phyloP scores from a whole-genome alignment of 2,329 filamentous ascomycete species.

The Aspergillus chevalieri region DNA sequence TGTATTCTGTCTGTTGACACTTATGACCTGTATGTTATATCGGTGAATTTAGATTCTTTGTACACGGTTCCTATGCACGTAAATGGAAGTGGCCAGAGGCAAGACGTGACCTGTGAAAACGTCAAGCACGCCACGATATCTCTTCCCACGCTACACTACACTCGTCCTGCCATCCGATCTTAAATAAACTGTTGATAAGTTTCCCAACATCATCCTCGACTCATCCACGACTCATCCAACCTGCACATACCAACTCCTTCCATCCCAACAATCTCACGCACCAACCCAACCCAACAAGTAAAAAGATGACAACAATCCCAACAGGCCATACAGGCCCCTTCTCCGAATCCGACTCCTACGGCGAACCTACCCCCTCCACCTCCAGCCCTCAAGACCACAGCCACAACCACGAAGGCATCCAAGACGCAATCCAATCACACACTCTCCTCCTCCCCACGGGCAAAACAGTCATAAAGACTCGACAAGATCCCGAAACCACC shows the following conservation, averaged over 20 bases:
- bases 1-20: neutral
- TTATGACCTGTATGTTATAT: too few species aligned
- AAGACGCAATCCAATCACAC: neutral
- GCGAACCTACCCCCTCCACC: neutral
- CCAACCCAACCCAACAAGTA: neutral
- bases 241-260: neutral
- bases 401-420: too few species aligned
- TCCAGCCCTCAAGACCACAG: too few species aligned
- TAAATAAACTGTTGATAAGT: too few species aligned
- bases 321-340: constrained; percentile 7
- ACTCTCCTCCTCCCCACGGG: constrained; percentile 4
- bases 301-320: constrained; percentile 3
- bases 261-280: neutral
- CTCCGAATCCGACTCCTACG: constrained; percentile 3
- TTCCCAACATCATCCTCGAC: too few species aligned
- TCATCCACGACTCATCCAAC: too few species aligned
- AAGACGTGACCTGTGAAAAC: neutral
- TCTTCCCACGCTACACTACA: too few species aligned
- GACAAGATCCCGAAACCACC: too few species aligned
- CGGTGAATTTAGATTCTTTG: too few species aligned
- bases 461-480: neutral
- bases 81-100: neutral
- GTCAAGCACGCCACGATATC: neutral
- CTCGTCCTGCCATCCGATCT: too few species aligned
- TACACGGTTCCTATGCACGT: too few species aligned